Conservation (phyloP, 768 basidiomycete genomes). For the Suillus clintonianus region DNA sequence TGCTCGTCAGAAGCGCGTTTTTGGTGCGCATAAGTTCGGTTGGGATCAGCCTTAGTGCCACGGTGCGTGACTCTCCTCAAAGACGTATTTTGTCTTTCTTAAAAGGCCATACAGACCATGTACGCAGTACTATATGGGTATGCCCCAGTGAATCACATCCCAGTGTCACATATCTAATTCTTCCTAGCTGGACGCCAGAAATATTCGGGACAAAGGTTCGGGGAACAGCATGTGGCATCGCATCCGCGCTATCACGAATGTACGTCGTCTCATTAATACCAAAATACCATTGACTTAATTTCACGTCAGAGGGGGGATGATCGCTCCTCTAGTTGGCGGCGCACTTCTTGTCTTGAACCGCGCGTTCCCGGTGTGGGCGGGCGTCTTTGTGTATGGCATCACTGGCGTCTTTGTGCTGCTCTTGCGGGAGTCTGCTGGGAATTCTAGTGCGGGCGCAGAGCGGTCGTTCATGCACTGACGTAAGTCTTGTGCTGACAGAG, state of each 20-base stretch:
- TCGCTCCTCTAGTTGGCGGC: conserved; percentile 81
- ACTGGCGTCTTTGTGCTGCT: conserved; percentile 65
- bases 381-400: conserved; percentile 63
- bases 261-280: conserved; percentile 24
- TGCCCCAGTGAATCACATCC: neutral
- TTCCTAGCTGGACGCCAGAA: conserved; percentile 76
- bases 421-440: conserved; percentile 53
- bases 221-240: conserved; percentile 87
- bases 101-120: conserved; percentile 56
- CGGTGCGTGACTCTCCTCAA: conserved; percentile 31
- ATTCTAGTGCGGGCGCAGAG: conserved; percentile 21
- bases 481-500: neutral
- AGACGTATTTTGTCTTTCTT: neutral
- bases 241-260: conserved; percentile 84
- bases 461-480: conserved; percentile 20
- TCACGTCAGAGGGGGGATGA: conserved; percentile 75
- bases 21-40: conserved; percentile 70
- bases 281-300: neutral
- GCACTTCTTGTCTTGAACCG: conserved; percentile 64
- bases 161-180: neutral
- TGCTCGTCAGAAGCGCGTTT: conserved; percentile 53
- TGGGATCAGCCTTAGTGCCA: conserved; percentile 75
- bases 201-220: conserved; percentile 85
- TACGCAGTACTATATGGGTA: conserved; percentile 83
- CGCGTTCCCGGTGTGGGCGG: conserved; percentile 76